These are phyloP conservation scores for Alternaria longipes DNA, from an alignment of 2,329 filamentous ascomycete species.

Conservation along the genomic window DNA sequence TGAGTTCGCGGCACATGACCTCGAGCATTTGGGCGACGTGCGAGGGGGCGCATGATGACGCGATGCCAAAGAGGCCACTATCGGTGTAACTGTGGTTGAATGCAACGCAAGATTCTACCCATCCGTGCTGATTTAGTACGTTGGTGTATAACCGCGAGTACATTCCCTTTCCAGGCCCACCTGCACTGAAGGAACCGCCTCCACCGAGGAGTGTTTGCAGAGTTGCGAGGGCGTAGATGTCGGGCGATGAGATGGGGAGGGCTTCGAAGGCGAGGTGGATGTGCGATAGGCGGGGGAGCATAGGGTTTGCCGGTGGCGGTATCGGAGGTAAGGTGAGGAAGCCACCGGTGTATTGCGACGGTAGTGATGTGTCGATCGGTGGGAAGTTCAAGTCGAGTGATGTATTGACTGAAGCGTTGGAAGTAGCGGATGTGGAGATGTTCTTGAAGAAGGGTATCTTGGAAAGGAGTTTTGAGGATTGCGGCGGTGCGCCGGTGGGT, in stretches of 20 bases:
- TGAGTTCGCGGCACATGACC: constrained; percentile 91
- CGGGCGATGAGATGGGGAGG: constrained; percentile 85
- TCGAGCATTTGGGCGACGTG: constrained; percentile 87
- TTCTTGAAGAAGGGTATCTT: constrained; percentile 92
- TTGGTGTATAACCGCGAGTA: constrained; percentile 98
- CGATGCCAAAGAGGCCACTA: constrained; percentile 93
- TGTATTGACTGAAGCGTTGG: constrained; percentile 63
- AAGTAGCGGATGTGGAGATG: constrained; percentile 76
- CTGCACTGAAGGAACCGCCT: constrained; percentile 94
- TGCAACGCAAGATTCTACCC: constrained; percentile 94
- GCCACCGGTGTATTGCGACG: constrained; percentile 90
- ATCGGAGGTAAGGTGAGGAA: constrained; percentile 86
- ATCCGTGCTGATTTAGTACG: constrained; percentile 95
- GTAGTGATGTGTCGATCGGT: constrained; percentile 66
- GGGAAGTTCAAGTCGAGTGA: constrained; percentile 59
- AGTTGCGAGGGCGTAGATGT: constrained; percentile 96
- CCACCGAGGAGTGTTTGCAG: constrained; percentile 95
- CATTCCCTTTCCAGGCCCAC: constrained; percentile 98
- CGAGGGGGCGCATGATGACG: constrained; percentile 81
- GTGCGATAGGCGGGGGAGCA: constrained; percentile 83
- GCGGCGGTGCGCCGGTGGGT: constrained; percentile 53
- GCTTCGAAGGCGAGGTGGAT: constrained; percentile 97
- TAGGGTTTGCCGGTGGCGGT: constrained; percentile 78
- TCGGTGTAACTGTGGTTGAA: constrained; percentile 99
- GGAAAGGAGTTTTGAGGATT: constrained; percentile 75